These are phyloP conservation scores for Candida railenensis DNA, from an alignment of 805 yeast genomes.

Conservation along the genomic window DNA sequence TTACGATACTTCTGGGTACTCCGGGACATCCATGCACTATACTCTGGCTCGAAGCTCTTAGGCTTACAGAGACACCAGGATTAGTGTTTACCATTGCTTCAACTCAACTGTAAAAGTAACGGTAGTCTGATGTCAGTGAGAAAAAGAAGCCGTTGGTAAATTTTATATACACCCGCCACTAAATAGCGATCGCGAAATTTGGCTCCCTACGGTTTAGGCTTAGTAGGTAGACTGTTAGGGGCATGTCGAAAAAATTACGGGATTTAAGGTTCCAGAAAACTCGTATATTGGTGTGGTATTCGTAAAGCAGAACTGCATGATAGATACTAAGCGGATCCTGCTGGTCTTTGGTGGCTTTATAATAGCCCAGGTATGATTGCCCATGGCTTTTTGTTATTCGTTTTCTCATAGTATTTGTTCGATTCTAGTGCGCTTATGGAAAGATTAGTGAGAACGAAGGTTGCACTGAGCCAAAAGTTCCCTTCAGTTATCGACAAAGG, in stretches of 20 bases:
- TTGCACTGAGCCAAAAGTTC: constrained; percentile 22
- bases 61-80: constrained; percentile 16
- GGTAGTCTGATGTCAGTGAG: neutral
- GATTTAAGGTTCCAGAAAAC: neutral
- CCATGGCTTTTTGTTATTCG: constrained; percentile 26
- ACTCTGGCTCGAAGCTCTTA: constrained; percentile 53
- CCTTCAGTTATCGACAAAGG: constrained; percentile 5
- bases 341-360: neutral
- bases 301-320: neutral
- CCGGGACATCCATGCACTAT: constrained; percentile 69
- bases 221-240: too few relatives aligned
- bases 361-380: constrained; percentile 32
- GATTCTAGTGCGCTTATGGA: constrained; percentile 56
- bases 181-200: neutral
- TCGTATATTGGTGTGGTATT: neutral
- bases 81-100: constrained; percentile 9
- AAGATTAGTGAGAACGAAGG: constrained; percentile 47
- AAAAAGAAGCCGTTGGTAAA: neutral
- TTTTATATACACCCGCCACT: neutral
- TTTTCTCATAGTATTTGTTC: constrained; percentile 41
- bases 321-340: neutral
- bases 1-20: constrained; percentile 49
- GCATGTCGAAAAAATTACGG: too few relatives aligned
- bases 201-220: too few relatives aligned
- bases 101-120: neutral